Conservation (phyloP, 768 basidiomycete genomes). For the Lactarius pseudohatsudake region DNA sequence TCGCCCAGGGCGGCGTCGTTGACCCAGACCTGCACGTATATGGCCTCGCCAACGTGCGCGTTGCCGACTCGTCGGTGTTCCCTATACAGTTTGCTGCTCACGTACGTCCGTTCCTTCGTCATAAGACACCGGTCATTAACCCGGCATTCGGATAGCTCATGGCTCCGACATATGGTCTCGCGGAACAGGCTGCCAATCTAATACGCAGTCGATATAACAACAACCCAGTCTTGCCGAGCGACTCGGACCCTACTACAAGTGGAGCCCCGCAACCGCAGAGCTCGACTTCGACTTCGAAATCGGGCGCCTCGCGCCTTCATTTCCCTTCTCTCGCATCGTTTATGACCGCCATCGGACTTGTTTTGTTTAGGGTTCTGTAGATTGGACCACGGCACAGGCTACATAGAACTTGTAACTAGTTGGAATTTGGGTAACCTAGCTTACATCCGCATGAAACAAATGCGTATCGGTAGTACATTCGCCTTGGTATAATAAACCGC, state of each 20-base stretch:
- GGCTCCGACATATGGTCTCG: slow-evolving; percentile 19
- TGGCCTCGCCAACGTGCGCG: slow-evolving; percentile 56
- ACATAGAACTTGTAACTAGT: too few species aligned
- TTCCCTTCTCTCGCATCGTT: background rate
- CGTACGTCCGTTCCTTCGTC: slow-evolving; percentile 29
- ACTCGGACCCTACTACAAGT: background rate
- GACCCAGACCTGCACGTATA: slow-evolving; percentile 56
- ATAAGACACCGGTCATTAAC: background rate
- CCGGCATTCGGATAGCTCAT: slow-evolving; percentile 8
- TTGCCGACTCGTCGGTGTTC: slow-evolving; percentile 57
- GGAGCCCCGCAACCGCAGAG: background rate
- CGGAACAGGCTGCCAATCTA: slow-evolving; percentile 42
- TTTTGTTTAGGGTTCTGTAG: background rate
- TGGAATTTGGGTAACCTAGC: too few species aligned
- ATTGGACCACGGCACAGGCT: background rate
- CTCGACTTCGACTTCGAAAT: background rate
- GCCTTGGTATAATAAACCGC: too few species aligned
- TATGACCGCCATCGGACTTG: background rate
- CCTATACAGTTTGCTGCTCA: slow-evolving; percentile 55
- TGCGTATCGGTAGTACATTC: too few species aligned
- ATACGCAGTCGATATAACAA: slow-evolving; percentile 40
- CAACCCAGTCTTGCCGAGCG: slow-evolving; percentile 31
- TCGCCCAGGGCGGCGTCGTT: slow-evolving; percentile 55
- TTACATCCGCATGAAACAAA: too few species aligned
- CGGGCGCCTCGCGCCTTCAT: background rate